phyloP scores from a whole-genome alignment of 2,329 filamentous ascomycete species.

The Epichloe coenophiala region DNA sequence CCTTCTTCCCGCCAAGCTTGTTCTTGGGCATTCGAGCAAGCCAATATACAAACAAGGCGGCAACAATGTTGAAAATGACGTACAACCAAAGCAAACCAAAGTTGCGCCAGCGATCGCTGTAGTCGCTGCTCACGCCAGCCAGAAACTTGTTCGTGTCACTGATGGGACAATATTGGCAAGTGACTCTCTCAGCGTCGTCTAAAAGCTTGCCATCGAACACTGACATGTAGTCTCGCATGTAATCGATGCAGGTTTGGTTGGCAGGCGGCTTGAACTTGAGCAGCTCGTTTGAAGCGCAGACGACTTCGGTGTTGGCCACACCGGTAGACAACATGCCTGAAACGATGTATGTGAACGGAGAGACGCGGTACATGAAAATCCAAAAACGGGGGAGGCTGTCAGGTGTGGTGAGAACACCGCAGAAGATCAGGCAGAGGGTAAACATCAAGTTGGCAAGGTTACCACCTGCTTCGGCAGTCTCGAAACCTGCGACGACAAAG shows the following conservation, averaged over 20 bases:
- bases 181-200: conserved; percentile 29
- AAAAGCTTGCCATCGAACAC: conserved; percentile 38
- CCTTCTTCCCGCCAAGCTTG: conserved; percentile 21
- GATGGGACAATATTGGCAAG: conserved; percentile 44
- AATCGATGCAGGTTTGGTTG: conserved; percentile 45
- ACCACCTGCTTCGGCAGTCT: conserved; percentile 60
- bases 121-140: conserved; percentile 33
- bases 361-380: conserved; percentile 69
- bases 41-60: conserved; percentile 43
- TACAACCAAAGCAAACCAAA: conserved; percentile 51
- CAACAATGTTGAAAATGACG: conserved; percentile 43
- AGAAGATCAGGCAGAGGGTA: conserved; percentile 61
- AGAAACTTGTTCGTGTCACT: conserved; percentile 39
- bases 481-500: conserved; percentile 63
- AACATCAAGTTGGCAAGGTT: conserved; percentile 68
- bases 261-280: conserved; percentile 49
- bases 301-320: conserved; percentile 51
- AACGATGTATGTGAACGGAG: conserved; percentile 72
- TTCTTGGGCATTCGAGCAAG: conserved; percentile 36
- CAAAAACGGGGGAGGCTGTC: conserved; percentile 59
- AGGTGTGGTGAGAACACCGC: conserved; percentile 56
- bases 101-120: conserved; percentile 52
- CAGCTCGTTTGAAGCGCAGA: conserved; percentile 57
- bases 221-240: conserved; percentile 38
- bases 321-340: conserved; percentile 57